A percentile compares a stretch with the other conserved stretches of the same genome.
phyloP scores from a whole-genome alignment of 2,329 filamentous ascomycete species.

The Lizonia empirigonia region DNA sequence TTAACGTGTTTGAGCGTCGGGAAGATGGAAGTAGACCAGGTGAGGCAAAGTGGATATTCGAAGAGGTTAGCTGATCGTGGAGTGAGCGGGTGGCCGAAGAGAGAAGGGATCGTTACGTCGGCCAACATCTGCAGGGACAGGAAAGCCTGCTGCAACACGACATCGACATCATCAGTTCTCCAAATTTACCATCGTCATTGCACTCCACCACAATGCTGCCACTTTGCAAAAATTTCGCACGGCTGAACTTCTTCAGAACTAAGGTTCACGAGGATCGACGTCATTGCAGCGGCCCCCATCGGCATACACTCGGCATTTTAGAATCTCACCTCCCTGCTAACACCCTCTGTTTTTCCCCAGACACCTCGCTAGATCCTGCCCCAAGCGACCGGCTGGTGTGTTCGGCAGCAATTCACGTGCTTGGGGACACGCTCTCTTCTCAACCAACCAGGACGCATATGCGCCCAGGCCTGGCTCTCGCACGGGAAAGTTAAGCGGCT shows the following conservation, averaged over 20 bases:
- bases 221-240: neutral
- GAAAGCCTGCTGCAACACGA: conserved; percentile 10
- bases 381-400: conserved; percentile 6
- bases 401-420: conserved; percentile 11
- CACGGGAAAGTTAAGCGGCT: conserved; percentile 1
- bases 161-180: conserved; percentile 5
- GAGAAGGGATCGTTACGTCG: conserved; percentile 15
- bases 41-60: conserved; percentile 11
- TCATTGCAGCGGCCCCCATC: conserved; percentile 8
- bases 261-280: conserved; percentile 2
- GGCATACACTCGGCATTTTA: conserved; percentile 8
- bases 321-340: neutral
- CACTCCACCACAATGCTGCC: conserved; percentile 6
- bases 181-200: conserved; percentile 10
- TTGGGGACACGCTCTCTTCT: neutral
- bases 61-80: conserved; percentile 26
- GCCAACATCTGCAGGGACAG: conserved; percentile 14
- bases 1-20: conserved; percentile 22
- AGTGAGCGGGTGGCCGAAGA: conserved; percentile 11
- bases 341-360: conserved; percentile 9
- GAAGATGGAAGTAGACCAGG: conserved; percentile 14
- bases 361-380: conserved; percentile 4
- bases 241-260: conserved; percentile 11
- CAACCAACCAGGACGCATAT: neutral
- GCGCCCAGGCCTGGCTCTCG: neutral